Base-by-base conservation (phyloP, 352 stramenopile species). In the Stephanocyclus meneghinianus region DNA sequence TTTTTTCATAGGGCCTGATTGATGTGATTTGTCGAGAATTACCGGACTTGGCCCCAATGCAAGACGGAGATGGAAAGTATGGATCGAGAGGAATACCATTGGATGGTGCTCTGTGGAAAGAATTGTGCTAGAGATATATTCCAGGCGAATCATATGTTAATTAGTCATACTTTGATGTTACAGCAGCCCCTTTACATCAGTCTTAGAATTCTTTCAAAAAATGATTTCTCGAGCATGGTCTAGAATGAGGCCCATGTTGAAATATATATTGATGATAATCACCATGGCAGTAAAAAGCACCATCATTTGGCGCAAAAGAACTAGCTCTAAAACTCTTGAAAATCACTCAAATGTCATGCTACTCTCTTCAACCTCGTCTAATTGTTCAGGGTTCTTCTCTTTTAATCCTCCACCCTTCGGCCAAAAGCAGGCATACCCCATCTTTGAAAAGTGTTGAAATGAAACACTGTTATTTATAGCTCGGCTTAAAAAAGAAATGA, bases 401-500 rank as follows among this genome's bases (percentile, higher is more conserved):
- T 76, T 69, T 45, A 76, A 53, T 40, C 84, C 84, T 53, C 86
- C 86, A 56, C 84, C 86, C 26, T 89, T 78, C 4, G 87, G 87
- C 87, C 87, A 92, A 64, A 90, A 91, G 64, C 84, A 91, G 16
- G 76, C 84, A 76, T 90, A 92, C 35, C 87, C 87, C 56, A 79
- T 47, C 50, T 53, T 16, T 53, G 35, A 40, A 40, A 4, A 53
- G n/a, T 61, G 21, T 8, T 21, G 11, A 67, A 60, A 60, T 32
- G 11, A 37, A 35, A 16, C 26, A 13, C 1, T 35, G 51, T 60
- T 13, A 30, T 35, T 35, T 35, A 37, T 35, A 18, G 15, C 40
- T 61, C 65, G 16, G 74, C 73, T 65, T 60, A 92, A 71, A 48
- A 53, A 53, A 53, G n/a, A 53, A 53, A 53, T 16, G 10, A 40